A percentile compares a stretch with the other conserved stretches of the same genome.
These are phyloP conservation scores for Sicyos edulis DNA, from an alignment of 306 rosid genomes.

Conservation along the genomic window DNA sequence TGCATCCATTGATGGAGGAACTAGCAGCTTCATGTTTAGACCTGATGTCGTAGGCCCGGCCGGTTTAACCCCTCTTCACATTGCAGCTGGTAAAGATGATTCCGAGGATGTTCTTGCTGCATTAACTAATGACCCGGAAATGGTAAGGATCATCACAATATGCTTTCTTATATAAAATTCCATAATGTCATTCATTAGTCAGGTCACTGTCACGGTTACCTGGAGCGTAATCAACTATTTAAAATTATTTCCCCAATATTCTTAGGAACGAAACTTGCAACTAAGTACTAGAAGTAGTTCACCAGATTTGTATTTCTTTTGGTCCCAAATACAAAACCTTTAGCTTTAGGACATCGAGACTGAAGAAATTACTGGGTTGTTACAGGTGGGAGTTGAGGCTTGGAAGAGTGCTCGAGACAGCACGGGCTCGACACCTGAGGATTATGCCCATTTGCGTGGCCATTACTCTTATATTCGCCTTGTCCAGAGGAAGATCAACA, in stretches of 20 bases:
- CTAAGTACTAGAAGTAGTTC: too few relatives aligned
- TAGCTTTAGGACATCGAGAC: not conserved
- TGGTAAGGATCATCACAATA: conserved; percentile 40
- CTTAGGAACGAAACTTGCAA: too few relatives aligned
- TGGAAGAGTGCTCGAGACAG: conserved; percentile 62
- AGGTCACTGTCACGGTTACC: too few relatives aligned
- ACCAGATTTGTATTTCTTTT: too few relatives aligned
- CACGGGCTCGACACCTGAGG: conserved; percentile 63
- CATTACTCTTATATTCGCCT: conserved; percentile 56
- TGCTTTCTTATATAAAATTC: not conserved
- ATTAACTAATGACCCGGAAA: conserved; percentile 78
- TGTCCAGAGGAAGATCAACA: conserved; percentile 51
- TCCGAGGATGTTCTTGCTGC: conserved; percentile 69
- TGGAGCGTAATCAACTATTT: too few relatives aligned
- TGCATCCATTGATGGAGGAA: conserved; percentile 28
- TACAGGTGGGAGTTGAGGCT: conserved; percentile 79
- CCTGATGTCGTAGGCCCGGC: conserved; percentile 67
- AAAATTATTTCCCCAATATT: too few relatives aligned
- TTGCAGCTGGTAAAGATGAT: conserved; percentile 64
- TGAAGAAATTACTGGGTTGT: conserved; percentile 14
- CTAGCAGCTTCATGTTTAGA: conserved; percentile 46
- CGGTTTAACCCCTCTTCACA: conserved; percentile 83
- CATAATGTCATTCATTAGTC: too few relatives aligned
- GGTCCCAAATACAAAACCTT: not conserved
- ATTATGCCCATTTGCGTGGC: conserved; percentile 57